Evolutionary conservation across 495 filamentous ascomycete species (phyloP), one percentile per base, ranked within the genome.

Genomic region (Podospora australis): DNA sequence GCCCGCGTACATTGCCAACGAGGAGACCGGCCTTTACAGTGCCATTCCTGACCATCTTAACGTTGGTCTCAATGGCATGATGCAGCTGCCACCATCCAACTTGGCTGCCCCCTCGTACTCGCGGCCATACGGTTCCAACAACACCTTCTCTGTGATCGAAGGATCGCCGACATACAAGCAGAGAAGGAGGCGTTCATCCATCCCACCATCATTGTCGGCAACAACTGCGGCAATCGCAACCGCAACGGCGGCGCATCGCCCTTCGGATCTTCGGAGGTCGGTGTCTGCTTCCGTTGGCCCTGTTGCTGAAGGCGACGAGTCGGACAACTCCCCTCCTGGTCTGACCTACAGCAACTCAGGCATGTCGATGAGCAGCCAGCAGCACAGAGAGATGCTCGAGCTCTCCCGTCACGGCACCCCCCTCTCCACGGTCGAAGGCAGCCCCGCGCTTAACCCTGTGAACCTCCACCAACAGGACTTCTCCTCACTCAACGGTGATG

Each of bases 161-260:
- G 92, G 92, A 17, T 98, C 92, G 5, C 92, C 92, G 20, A 96
- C 91, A 9, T 98, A 98, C 72, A 98, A 98, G 77, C 94, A 96
- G 72, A 81, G 92, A 49, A 79, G 92, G 59, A 80, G 92, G 51
- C 85, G 94, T 24, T 95, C 92, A 17, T 96, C 92, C 20, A 85
- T 96, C 44, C 84, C 88, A 14, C 87, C 89, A 10, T 79, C 80
- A 29, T 74, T 86, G 42, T 75, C 75, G 25, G 78, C 78, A 52
- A 79, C 82, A 26, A 74, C 82, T 46, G 77, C 82, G 40, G 79
- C 80, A 17, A 73, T 79, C 4, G 74, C 75, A n/a, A 71, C 74
- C 43, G 66, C 59, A 32, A 71, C 62, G 10, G 79, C 78, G 46
- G 76, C 77, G 30, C 81, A 82, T 28, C 78, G 80, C 43, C 88